Base-by-base conservation (phyloP, 2,329 filamentous ascomycete genomes). In the Alternaria solani region DNA sequence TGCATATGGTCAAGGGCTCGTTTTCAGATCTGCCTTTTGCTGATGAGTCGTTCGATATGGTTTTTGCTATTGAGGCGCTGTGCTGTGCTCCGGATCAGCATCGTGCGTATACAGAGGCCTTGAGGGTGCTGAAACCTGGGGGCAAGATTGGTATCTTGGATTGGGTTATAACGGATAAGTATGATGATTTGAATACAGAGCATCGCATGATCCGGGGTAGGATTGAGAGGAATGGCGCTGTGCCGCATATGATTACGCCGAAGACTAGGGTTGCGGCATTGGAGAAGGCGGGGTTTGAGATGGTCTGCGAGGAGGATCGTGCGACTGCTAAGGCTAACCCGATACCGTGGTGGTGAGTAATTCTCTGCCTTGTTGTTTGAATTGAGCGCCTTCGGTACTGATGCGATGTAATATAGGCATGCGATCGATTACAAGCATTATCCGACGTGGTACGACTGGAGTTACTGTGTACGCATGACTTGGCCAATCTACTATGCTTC, bases 391-490 rank as follows among this genome's bases (percentile, higher is more conserved):
- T 20, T 42, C 12, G 3, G 18, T 49, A 49, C 30, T 49, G 11
- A 49, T 16, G 7, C 1, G 16, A 32, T 14, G 44, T 12, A 28
- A 23, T 23, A 25, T 18, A 49, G 46, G 46, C 46, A 49, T 14
- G 46, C 30, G 46, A 36, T 49, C 18, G 46, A 49, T 34, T 36
- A 49, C 12, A 25, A 36, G 12, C 46, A 49, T 26, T n/a, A 25
- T 49, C 46, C 46, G 14, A 49, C 46, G 32, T 49, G 46, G 46
- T 36, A 20, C 23, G 46, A 49, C 46, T 49, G 46, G 30, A 34
- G 14, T 18, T 18, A 49, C 0, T 49, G 14, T 23, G 46, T 36
- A 14, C 20, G 46, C 18, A 49, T 49, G 18, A 48, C 46, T 36
- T 9, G 46, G 46, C 46, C 46, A 12, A 25, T 42, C 7, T 25